Evolutionary conservation across 2,329 filamentous ascomycete genomes (phyloP).

Genomic region (Albophoma yamanashiensis): DNA sequence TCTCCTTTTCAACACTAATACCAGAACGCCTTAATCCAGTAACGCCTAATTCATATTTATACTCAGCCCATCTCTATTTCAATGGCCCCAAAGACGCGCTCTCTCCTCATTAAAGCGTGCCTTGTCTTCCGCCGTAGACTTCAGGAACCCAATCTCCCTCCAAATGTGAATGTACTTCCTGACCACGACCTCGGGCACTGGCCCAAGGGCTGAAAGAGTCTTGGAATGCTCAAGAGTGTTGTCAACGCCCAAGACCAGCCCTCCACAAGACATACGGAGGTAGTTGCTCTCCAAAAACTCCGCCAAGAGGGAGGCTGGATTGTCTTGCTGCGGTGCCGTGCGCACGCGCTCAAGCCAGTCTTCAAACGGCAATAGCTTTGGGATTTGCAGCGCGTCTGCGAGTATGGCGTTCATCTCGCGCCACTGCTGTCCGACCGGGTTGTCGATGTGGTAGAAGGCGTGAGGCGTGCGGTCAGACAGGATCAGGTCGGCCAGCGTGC

Average conservation of each 20-base stretch:
- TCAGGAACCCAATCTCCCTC: slow-evolving; percentile 3
- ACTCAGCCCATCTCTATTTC: too few species aligned
- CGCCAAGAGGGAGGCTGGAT: slow-evolving; percentile 3
- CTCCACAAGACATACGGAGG: slow-evolving; percentile 7
- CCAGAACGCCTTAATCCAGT: too few species aligned
- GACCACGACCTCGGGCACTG: slow-evolving; percentile 2
- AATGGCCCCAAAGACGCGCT: not conserved
- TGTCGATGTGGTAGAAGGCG: slow-evolving; percentile 13
- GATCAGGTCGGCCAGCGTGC: slow-evolving; percentile 6
- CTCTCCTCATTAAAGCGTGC: not conserved
- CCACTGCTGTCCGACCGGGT: slow-evolving; percentile 10
- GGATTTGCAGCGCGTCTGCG: slow-evolving; percentile 3
- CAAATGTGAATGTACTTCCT: slow-evolving; percentile 2
- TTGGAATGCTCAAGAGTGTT: slow-evolving; percentile 6
- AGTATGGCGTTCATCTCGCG: slow-evolving; percentile 5
- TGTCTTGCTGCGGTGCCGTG: not conserved
- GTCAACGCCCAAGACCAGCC: slow-evolving; percentile 3
- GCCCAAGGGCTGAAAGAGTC: slow-evolving; percentile 1
- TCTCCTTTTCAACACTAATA: too few species aligned
- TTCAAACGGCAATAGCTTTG: slow-evolving; percentile 3
- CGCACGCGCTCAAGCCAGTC: slow-evolving; percentile 5
- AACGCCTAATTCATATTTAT: too few species aligned
- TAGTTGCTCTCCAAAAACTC: slow-evolving; percentile 7
- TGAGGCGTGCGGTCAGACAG: not conserved
- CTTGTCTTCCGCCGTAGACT: not conserved